A percentile compares a stretch with the other conserved stretches of the same genome.
phyloP scores from a whole-genome alignment of 768 basidiomycete genomes.

The Boletus barrowsii region DNA sequence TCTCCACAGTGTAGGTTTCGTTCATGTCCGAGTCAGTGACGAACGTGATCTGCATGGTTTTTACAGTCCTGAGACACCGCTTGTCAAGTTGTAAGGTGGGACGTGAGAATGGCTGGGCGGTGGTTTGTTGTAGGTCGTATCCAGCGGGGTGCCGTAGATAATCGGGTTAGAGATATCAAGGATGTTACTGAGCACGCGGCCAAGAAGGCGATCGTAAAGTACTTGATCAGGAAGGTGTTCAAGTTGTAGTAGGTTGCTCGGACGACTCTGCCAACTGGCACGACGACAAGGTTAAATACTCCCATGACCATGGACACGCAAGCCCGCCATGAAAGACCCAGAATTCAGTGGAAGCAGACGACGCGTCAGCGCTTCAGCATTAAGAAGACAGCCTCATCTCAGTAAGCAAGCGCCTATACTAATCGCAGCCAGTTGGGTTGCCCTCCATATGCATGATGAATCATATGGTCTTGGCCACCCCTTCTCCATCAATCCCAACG shows the following conservation, averaged over 20 bases:
- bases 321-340: conserved; percentile 17
- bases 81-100: too few relatives aligned
- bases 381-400: background rate
- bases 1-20: conserved; percentile 67
- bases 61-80: too few relatives aligned
- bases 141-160: background rate
- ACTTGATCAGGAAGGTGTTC: conserved; percentile 27
- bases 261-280: background rate
- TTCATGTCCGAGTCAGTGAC: conserved; percentile 54
- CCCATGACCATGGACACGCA: conserved; percentile 13
- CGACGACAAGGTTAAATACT: conserved; percentile 13
- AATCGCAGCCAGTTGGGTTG: conserved; percentile 73
- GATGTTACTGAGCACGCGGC: background rate
- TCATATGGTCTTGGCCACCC: conserved; percentile 94
- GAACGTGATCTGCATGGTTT: conserved; percentile 69
- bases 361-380: conserved; percentile 21
- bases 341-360: conserved; percentile 19
- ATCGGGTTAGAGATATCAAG: background rate
- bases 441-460: conserved; percentile 95
- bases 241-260: background rate
- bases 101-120: too few relatives aligned
- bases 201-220: conserved; percentile 4
- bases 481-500: conserved; percentile 92
- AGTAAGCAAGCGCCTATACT: conserved; percentile 6
- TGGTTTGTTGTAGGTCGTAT: background rate